Conservation (phyloP, 148 eudicot species). For the Chenopodium berlandieri region DNA sequence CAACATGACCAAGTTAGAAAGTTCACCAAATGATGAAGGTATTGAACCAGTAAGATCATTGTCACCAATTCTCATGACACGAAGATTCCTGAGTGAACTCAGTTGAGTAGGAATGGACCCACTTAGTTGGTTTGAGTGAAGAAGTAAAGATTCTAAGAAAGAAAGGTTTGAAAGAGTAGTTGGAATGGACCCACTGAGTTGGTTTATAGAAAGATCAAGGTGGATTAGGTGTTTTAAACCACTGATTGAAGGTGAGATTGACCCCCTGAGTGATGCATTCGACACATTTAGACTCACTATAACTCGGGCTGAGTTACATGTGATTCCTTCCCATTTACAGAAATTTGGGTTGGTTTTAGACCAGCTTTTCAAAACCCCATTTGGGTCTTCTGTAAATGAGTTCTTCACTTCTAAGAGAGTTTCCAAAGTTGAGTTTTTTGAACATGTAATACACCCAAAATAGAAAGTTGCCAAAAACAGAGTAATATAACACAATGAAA, state of each 20-base stretch:
- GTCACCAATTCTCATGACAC: constrained; percentile 73
- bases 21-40: constrained; percentile 57
- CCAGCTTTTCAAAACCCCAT: constrained; percentile 56
- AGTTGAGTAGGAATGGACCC: constrained; percentile 73
- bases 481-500: constrained; percentile 14
- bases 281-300: constrained; percentile 62
- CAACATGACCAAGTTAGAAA: constrained; percentile 55
- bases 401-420: constrained; percentile 55
- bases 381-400: constrained; percentile 61
- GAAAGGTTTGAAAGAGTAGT: constrained; percentile 72
- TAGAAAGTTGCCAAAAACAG: constrained; percentile 19
- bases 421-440: constrained; percentile 16
- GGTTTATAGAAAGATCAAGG: constrained; percentile 80
- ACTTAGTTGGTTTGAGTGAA: constrained; percentile 73
- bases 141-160: constrained; percentile 53
- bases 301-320: constrained; percentile 47
- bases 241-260: constrained; percentile 65
- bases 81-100: constrained; percentile 51
- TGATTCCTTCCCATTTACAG: constrained; percentile 76
- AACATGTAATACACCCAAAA: background rate
- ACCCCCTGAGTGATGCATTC: constrained; percentile 53
- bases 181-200: constrained; percentile 85
- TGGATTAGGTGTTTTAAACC: constrained; percentile 54
- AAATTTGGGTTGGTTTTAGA: constrained; percentile 41
- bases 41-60: constrained; percentile 64